Evolutionary conservation across 106 monocot genomes (phyloP), one percentile per base, ranked within the genome.

Genomic region (Narthecium ossifragum): DNA sequence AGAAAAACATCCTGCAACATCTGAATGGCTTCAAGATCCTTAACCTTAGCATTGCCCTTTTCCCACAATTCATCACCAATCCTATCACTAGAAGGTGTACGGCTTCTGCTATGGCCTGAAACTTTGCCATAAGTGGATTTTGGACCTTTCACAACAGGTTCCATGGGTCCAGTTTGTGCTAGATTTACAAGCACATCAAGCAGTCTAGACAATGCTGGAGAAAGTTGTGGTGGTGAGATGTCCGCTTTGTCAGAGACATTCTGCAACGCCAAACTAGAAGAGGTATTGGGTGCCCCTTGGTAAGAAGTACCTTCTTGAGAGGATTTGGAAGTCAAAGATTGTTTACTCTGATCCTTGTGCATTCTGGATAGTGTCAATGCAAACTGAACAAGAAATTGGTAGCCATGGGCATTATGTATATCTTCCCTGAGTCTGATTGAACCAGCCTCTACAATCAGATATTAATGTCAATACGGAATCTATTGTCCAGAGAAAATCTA

Each of bases 341-440:
- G 65, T 64, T 58, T 30, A 53, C 39, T 30, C 29, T 68, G 68
- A 60, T 63, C 75, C 64, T 74, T 79, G 40, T 84, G 79, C 17
- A 88, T 58, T 46, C 57, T 63, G 26, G 91, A 91, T 24, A 98
- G 72, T 34, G 65, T 84, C 56, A 98, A 68, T 31, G 91, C 98
- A 87, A 98, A 98, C 67, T 98, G 91, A 64, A 98, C 98, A 39
- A 98, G 87, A 77, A 75, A 98, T 39, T 98, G 98, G 62, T 91
- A 98, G 17, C 98, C 98, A 75, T 98, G 98, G 14, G 98, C 98
- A 79, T 98, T 98, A 54, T 98, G 98, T 74, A 98, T 98, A 63
- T 98, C 98, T 66, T 87, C 98, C 64, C 76, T 75, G 26, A 98
- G 84, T 43, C 72, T 80, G 60, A 76, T 63, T 17, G 76, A 46